These are phyloP conservation scores for Mycena maculata DNA, from an alignment of 768 basidiomycete species.

Conservation along the genomic window DNA sequence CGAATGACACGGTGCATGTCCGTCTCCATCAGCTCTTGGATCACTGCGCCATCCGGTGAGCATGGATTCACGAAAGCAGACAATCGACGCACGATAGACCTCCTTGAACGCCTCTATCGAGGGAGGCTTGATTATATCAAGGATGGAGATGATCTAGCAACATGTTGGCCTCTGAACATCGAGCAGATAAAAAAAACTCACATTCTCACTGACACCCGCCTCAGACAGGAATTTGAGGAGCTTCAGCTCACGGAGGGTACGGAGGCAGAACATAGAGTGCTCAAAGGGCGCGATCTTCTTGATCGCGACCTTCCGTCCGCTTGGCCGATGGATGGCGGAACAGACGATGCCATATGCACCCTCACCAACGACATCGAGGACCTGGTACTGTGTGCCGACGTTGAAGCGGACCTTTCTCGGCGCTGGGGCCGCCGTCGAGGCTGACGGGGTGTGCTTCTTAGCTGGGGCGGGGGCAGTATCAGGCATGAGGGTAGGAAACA, in stretches of 20 bases:
- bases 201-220: constrained; percentile 74
- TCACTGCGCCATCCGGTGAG: constrained; percentile 60
- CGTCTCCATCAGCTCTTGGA: constrained; percentile 95
- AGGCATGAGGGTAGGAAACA: constrained; percentile 31
- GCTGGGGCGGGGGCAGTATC: constrained; percentile 32
- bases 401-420: constrained; percentile 91
- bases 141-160: constrained; percentile 87
- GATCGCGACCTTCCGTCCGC: constrained; percentile 93
- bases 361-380: constrained; percentile 89
- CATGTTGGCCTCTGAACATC: constrained; percentile 76
- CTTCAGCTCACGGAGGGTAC: constrained; percentile 90
- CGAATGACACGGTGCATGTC: constrained; percentile 97
- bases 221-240: constrained; percentile 87
- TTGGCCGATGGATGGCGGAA: constrained; percentile 89
- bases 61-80: neutral
- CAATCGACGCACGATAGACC: constrained; percentile 70
- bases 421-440: constrained; percentile 59
- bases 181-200: constrained; percentile 86
- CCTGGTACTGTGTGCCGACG: constrained; percentile 87
- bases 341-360: constrained; percentile 97
- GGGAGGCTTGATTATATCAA: constrained; percentile 88
- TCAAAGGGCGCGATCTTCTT: constrained; percentile 97
- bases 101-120: constrained; percentile 88
- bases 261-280: constrained; percentile 93
- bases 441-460: constrained; percentile 53